phyloP scores from a whole-genome alignment of 257 asterid species.

The Catharanthus roseus region DNA sequence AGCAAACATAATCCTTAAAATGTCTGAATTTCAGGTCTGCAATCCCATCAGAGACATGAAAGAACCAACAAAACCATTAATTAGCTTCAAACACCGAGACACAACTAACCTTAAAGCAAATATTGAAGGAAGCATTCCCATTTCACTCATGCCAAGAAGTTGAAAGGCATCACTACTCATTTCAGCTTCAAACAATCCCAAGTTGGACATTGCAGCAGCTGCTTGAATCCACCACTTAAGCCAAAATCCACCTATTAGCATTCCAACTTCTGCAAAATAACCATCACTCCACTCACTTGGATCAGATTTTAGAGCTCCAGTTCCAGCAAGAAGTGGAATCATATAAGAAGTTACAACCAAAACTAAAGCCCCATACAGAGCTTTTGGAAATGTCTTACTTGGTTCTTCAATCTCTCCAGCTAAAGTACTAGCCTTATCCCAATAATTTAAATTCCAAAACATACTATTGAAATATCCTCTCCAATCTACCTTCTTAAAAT shows the following conservation, averaged over 20 bases:
- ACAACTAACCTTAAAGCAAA: constrained; percentile 58
- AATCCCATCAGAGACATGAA: not conserved
- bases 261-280: constrained; percentile 71
- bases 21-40: not conserved
- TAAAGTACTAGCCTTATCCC: constrained; percentile 86
- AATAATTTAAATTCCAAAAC: constrained; percentile 84
- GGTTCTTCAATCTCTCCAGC: constrained; percentile 86
- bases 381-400: constrained; percentile 60
- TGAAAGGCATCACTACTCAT: constrained; percentile 90
- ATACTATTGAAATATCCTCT: constrained; percentile 69
- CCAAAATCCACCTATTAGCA: constrained; percentile 86
- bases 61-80: not conserved
- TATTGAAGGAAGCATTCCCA: constrained; percentile 83
- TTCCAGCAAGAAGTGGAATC: constrained; percentile 69
- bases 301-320: constrained; percentile 72
- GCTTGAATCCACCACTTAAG: constrained; percentile 93
- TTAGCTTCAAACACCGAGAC: not conserved
- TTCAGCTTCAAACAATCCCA: constrained; percentile 91
- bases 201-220: constrained; percentile 82
- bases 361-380: constrained; percentile 61
- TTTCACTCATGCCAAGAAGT: constrained; percentile 90
- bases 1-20: not conserved
- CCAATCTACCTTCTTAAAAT: constrained; percentile 50
- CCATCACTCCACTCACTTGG: constrained; percentile 76
- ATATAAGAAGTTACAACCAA: constrained; percentile 64